Base-by-base conservation (phyloP, 1,139 yeast species). In the Candida frijolesensis region DNA sequence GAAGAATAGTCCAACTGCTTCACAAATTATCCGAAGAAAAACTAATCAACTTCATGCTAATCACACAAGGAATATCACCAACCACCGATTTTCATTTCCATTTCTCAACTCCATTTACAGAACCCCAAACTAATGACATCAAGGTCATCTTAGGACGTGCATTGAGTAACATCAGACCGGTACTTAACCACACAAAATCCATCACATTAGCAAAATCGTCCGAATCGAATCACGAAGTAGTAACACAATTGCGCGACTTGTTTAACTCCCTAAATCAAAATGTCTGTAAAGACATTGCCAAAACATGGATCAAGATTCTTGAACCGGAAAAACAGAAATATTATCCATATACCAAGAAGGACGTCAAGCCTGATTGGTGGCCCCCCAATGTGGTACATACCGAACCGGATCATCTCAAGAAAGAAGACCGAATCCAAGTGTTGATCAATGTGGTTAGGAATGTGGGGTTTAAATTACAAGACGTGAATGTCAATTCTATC, bases 401-500 rank as follows among this genome's bases (percentile, higher is more conserved):
- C 46, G 94, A 87, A 59, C 94, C 94, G 0, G 94, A 87, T 63
- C 91, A 87, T 65, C 69, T 87, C 52, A 78, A 74, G 53, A 87
- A 84, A 60, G 66, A 66, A 1, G 85, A 83, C 54, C 67, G 95
- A 51, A 62, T 52, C 16, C 61, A 59, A 2, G 64, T 87, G 25
- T 66, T 87, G 59, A 67, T 76, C 16, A 60, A 70, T 19, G 73
- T 87, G 18, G 54, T 78, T 16, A 57, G 74, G 33, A 62, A 66
- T 47, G 62, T 65, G 3, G 42, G 54, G 1, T 60, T 69, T 38
- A 54, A 62, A 39, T 54, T 74, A 22, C 54, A 57, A 9, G 50
- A 56, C 4, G 65, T 78, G 37, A 62, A 56, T 48, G 51, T 51
- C 9, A 57, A 60, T 25, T 56, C 61, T 10, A 48, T 56, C 3